Percentiles rank a stretch among this genome's conserved stretches.
Conservation (phyloP, 116 monocot genomes). For the Dioscorea cayenensis region DNA sequence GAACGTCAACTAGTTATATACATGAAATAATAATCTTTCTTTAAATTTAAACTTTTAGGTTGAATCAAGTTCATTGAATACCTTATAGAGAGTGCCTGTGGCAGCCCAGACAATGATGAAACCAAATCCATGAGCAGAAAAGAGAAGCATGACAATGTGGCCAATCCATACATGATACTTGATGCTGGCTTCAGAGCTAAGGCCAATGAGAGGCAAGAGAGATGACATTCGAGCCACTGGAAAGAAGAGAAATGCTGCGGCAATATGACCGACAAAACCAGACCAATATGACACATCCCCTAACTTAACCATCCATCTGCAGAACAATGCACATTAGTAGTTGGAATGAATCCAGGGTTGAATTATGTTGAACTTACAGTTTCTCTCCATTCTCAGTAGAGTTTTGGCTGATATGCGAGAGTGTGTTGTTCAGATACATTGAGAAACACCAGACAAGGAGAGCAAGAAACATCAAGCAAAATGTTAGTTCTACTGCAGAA, state of each 20-base stretch:
- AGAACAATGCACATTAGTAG: not conserved
- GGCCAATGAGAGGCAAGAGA: slow-evolving; percentile 60
- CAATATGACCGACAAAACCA: slow-evolving; percentile 52
- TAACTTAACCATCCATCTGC: slow-evolving; percentile 41
- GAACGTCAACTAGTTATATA: no score
- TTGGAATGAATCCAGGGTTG: not conserved
- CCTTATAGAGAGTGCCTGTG: slow-evolving; percentile 29
- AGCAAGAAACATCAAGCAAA: slow-evolving; percentile 42
- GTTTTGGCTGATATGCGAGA: slow-evolving; percentile 1
- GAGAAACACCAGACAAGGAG: slow-evolving; percentile 42
- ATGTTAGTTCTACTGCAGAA: slow-evolving; percentile 33
- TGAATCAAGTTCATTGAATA: not conserved
- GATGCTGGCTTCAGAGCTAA: slow-evolving; percentile 69
- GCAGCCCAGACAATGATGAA: slow-evolving; percentile 54
- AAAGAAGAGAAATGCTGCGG: slow-evolving; percentile 73
- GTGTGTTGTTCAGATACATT: slow-evolving; percentile 6
- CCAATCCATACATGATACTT: slow-evolving; percentile 93
- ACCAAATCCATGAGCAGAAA: slow-evolving; percentile 51
- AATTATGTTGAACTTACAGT: not conserved
- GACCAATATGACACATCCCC: slow-evolving; percentile 22
- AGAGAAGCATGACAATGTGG: slow-evolving; percentile 49
- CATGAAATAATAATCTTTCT: no score
- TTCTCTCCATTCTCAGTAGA: not conserved
- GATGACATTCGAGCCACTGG: slow-evolving; percentile 65
- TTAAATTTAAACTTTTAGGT: no score